Percentiles rank a stretch among this genome's conserved stretches.
Evolutionary conservation across 208 protist genomes (phyloP).

Genomic region (Porcisia hertigi): DNA sequence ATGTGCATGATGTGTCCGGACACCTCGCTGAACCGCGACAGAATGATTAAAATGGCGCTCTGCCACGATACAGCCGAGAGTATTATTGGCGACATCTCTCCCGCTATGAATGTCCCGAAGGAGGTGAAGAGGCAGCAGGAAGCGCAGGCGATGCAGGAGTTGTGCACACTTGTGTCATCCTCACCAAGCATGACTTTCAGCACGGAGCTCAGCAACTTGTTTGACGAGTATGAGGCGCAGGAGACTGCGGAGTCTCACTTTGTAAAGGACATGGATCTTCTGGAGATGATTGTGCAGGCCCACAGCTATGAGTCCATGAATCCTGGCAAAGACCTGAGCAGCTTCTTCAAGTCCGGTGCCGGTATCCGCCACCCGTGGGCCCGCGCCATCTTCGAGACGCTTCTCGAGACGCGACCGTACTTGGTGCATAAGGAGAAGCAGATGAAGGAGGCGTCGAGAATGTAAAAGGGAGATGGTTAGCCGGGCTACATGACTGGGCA

Average conservation of each 20-base stretch:
- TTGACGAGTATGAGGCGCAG: slow-evolving; percentile 88
- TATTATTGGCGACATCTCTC: slow-evolving; percentile 90
- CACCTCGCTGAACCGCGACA: slow-evolving; percentile 59
- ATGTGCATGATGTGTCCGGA: slow-evolving; percentile 93
- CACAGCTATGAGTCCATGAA: slow-evolving; percentile 78
- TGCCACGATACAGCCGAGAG: slow-evolving; percentile 89
- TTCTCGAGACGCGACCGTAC: slow-evolving; percentile 47
- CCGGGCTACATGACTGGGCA: not conserved
- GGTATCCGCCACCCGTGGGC: slow-evolving; percentile 84
- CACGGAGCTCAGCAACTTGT: slow-evolving; percentile 68
- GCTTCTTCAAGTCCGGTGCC: slow-evolving; percentile 75
- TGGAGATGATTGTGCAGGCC: slow-evolving; percentile 93
- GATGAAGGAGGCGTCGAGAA: not conserved
- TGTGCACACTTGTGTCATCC: slow-evolving; percentile 49
- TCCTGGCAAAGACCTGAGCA: slow-evolving; percentile 69
- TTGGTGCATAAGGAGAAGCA: slow-evolving; percentile 11
- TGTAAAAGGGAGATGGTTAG: not conserved
- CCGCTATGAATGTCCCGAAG: slow-evolving; percentile 79
- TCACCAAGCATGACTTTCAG: slow-evolving; percentile 39
- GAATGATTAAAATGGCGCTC: slow-evolving; percentile 87
- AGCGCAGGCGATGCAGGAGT: slow-evolving; percentile 51
- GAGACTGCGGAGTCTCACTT: slow-evolving; percentile 80
- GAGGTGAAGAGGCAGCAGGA: slow-evolving; percentile 80
- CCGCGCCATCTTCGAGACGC: slow-evolving; percentile 63
- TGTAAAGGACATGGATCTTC: slow-evolving; percentile 91